A percentile compares a stretch with the other conserved stretches of the same genome.
These are phyloP conservation scores for Starmerella bombi DNA, from an alignment of 805 yeast genomes.

Conservation along the genomic window DNA sequence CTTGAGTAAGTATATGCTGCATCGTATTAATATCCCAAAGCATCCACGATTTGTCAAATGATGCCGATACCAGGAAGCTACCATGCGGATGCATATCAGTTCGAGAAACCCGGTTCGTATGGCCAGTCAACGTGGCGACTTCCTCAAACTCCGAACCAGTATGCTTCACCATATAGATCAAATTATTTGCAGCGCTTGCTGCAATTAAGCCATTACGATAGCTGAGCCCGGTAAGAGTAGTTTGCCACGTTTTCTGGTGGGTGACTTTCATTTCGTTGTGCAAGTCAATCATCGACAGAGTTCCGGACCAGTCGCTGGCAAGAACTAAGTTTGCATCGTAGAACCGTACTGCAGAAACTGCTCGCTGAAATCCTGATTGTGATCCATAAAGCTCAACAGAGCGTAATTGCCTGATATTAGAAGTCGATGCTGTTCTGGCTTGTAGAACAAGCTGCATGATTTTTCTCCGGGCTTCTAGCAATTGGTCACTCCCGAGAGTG, in stretches of 20 bases:
- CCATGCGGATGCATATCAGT: slow-evolving; percentile 56
- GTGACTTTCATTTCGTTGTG: background rate
- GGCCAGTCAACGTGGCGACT: background rate
- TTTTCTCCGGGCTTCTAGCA: background rate
- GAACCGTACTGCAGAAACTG: slow-evolving; percentile 47
- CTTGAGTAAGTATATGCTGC: slow-evolving; percentile 51
- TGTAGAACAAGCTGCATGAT: background rate
- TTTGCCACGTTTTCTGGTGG: background rate
- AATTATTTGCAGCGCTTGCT: slow-evolving; percentile 4
- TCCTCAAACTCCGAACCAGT: background rate
- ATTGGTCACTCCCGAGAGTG: background rate
- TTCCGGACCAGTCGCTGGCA: slow-evolving; percentile 78
- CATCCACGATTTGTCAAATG: slow-evolving; percentile 79
- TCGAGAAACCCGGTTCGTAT: slow-evolving; percentile 31
- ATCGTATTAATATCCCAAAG: slow-evolving; percentile 57
- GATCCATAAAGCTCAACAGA: slow-evolving; percentile 1
- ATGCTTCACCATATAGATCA: background rate
- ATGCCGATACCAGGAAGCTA: slow-evolving; percentile 48
- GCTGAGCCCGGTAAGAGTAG: background rate
- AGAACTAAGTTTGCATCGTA: slow-evolving; percentile 36
- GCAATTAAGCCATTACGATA: background rate
- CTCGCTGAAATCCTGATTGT: slow-evolving; percentile 50
- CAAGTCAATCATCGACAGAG: slow-evolving; percentile 32
- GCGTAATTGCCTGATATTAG: too few species aligned
- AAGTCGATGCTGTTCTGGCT: background rate